A percentile compares a stretch with the other conserved stretches of the same genome.
Evolutionary conservation across 768 basidiomycete genomes (phyloP).

Genomic region (Amanita rimosa): DNA sequence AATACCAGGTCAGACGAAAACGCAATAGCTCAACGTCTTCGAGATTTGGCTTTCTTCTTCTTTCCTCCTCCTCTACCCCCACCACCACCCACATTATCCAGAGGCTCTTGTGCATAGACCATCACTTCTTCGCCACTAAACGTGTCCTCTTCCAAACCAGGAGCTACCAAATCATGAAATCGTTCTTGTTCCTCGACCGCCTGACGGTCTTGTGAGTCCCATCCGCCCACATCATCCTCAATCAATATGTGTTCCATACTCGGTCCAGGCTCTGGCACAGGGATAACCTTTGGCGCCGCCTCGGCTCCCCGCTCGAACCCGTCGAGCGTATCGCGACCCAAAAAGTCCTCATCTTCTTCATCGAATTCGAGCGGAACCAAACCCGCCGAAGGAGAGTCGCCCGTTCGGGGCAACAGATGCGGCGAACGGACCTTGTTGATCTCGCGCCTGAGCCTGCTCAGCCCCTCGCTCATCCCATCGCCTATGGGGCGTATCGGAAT

Average conservation of each 20-base stretch:
- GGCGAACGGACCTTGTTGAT: slow-evolving; percentile 42
- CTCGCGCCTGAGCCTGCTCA: slow-evolving; percentile 49
- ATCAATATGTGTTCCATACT: slow-evolving; percentile 16
- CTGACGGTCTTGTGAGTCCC: slow-evolving; percentile 31
- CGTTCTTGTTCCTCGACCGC: slow-evolving; percentile 42
- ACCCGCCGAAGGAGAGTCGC: slow-evolving; percentile 14
- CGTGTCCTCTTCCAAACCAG: slow-evolving; percentile 16
- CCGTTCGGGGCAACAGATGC: slow-evolving; percentile 17
- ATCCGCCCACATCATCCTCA: slow-evolving; percentile 28
- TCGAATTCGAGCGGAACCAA: slow-evolving; percentile 48
- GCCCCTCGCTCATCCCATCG: slow-evolving; percentile 47
- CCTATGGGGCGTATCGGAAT: slow-evolving; percentile 50
- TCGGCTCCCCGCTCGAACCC: slow-evolving; percentile 5
- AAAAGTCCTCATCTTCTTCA: slow-evolving; percentile 59
- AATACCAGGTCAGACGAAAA: not conserved
- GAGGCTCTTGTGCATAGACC: not conserved
- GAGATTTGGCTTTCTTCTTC: not conserved
- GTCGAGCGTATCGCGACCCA: slow-evolving; percentile 11
- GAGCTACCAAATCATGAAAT: slow-evolving; percentile 33
- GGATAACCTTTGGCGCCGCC: slow-evolving; percentile 12
- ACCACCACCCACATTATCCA: not conserved
- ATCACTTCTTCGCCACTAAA: slow-evolving; percentile 29
- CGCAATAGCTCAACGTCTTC: not conserved
- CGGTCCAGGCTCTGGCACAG: slow-evolving; percentile 13
- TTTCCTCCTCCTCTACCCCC: not conserved